phyloP scores from a whole-genome alignment of 768 basidiomycete genomes.

The Obba rivulosa region DNA sequence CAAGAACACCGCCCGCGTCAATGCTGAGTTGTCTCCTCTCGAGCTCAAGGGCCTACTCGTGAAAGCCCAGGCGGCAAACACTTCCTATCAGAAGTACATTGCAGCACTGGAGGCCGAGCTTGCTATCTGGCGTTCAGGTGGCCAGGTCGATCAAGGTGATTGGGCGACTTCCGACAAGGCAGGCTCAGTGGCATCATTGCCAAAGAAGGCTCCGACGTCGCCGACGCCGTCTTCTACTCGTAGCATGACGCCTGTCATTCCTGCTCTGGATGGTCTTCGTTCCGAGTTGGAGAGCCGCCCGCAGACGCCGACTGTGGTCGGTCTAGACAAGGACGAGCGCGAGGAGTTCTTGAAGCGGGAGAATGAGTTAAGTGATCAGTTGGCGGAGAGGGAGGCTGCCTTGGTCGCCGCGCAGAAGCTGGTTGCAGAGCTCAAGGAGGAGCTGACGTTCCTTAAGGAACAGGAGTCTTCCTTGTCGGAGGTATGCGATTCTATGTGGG shows the following conservation, averaged over 20 bases:
- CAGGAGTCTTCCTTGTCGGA: conserved; percentile 77
- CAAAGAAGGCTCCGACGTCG: conserved; percentile 47
- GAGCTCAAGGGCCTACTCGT: conserved; percentile 91
- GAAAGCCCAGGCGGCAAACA: conserved; percentile 84
- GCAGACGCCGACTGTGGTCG: conserved; percentile 85
- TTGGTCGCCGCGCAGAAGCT: conserved; percentile 79
- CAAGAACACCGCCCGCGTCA: conserved; percentile 99
- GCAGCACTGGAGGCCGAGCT: conserved; percentile 88
- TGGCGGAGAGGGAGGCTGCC: conserved; percentile 88
- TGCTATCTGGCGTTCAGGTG: conserved; percentile 84
- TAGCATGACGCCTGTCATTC: conserved; percentile 72
- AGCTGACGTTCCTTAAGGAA: conserved; percentile 85
- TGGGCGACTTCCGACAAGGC: conserved; percentile 75
- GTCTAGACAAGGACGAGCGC: conserved; percentile 91
- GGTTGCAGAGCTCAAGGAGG: conserved; percentile 83
- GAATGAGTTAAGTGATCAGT: conserved; percentile 90
- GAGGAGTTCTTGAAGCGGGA: conserved; percentile 96
- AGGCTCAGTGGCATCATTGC: conserved; percentile 33
- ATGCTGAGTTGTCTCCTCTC: conserved; percentile 92
- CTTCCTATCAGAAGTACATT: conserved; percentile 81
- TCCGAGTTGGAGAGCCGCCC: conserved; percentile 78
- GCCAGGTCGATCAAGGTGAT: conserved; percentile 73
- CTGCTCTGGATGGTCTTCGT: conserved; percentile 64
- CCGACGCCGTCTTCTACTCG: conserved; percentile 62
- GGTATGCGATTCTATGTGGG: conserved; percentile 34